A percentile compares a stretch with the other conserved stretches of the same genome.
These are phyloP conservation scores for Mucor plumbeus DNA, from an alignment of 371 early-diverging fungal genomes.

Conservation along the genomic window DNA sequence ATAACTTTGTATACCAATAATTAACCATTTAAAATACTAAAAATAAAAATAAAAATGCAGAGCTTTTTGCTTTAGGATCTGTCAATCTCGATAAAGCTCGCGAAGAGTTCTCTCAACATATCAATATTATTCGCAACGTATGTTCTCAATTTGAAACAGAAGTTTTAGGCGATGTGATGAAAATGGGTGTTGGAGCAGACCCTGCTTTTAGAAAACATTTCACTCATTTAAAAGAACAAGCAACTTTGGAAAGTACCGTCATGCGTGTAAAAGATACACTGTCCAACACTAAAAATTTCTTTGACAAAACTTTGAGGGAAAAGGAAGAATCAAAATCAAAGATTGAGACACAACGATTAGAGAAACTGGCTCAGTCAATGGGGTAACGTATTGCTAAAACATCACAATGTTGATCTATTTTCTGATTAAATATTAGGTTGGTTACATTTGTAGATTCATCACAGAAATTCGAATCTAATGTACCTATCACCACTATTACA, in stretches of 20 bases:
- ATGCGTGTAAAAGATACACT: constrained; percentile 52
- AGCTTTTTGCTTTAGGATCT: constrained; percentile 61
- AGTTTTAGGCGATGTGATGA: constrained; percentile 63
- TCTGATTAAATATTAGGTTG: constrained; percentile 31
- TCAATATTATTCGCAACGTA: constrained; percentile 57
- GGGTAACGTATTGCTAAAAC: constrained; percentile 29
- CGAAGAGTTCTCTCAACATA: constrained; percentile 55
- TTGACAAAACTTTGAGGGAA: constrained; percentile 50
- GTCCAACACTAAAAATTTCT: constrained; percentile 45
- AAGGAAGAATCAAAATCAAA: constrained; percentile 52
- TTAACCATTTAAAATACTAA: background rate
- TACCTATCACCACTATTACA: constrained; percentile 58
- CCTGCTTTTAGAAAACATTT: constrained; percentile 63
- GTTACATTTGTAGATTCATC: constrained; percentile 59
- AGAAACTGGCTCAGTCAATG: constrained; percentile 48
- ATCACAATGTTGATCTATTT: background rate
- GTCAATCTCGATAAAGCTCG: constrained; percentile 56
- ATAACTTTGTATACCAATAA: background rate
- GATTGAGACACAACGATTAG: constrained; percentile 39
- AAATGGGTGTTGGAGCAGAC: constrained; percentile 59
- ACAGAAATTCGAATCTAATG: constrained; percentile 42
- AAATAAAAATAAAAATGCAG: constrained; percentile 26
- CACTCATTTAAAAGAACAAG: constrained; percentile 64
- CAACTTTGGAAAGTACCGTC: constrained; percentile 56
- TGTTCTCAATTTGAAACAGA: constrained; percentile 66